These are phyloP conservation scores for Claviceps lovelessii DNA, from an alignment of 2,329 filamentous ascomycete genomes.

Conservation along the genomic window DNA sequence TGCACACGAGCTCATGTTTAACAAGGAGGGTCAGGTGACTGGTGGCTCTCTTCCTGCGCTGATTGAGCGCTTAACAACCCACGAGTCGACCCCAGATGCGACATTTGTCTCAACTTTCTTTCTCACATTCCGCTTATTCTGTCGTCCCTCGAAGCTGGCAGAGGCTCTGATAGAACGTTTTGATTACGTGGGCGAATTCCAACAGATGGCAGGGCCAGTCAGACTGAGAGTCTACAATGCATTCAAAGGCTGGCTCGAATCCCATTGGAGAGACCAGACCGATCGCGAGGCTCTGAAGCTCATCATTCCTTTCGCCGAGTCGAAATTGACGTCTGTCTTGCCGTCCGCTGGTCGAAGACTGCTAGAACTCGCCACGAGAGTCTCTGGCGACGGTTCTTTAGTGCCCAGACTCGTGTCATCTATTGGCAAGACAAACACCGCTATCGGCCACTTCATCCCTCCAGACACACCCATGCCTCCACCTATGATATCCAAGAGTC, in stretches of 20 bases:
- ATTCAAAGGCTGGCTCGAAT: slow-evolving; percentile 95
- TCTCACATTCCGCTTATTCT: slow-evolving; percentile 88
- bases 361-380: slow-evolving; percentile 63
- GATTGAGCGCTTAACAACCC: slow-evolving; percentile 85
- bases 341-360: slow-evolving; percentile 71
- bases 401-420: slow-evolving; percentile 74
- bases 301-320: slow-evolving; percentile 68
- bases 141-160: slow-evolving; percentile 64
- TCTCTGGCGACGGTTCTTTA: slow-evolving; percentile 57
- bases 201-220: slow-evolving; percentile 61
- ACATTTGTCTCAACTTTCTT: slow-evolving; percentile 92
- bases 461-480: slow-evolving; percentile 58
- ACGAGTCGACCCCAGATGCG: slow-evolving; percentile 82
- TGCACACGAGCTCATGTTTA: slow-evolving; percentile 80
- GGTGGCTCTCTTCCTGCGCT: slow-evolving; percentile 81
- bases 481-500: slow-evolving; percentile 59
- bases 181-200: slow-evolving; percentile 73
- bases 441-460: slow-evolving; percentile 54
- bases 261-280: slow-evolving; percentile 75
- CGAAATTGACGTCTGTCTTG: slow-evolving; percentile 51
- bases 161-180: slow-evolving; percentile 79
- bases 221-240: slow-evolving; percentile 87
- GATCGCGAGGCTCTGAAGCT: slow-evolving; percentile 62
- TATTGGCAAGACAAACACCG: slow-evolving; percentile 75
- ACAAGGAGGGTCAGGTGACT: slow-evolving; percentile 88